Evolutionary conservation across 805 yeast genomes (phyloP).

Genomic region (Myxozyma vanderwaltii): DNA sequence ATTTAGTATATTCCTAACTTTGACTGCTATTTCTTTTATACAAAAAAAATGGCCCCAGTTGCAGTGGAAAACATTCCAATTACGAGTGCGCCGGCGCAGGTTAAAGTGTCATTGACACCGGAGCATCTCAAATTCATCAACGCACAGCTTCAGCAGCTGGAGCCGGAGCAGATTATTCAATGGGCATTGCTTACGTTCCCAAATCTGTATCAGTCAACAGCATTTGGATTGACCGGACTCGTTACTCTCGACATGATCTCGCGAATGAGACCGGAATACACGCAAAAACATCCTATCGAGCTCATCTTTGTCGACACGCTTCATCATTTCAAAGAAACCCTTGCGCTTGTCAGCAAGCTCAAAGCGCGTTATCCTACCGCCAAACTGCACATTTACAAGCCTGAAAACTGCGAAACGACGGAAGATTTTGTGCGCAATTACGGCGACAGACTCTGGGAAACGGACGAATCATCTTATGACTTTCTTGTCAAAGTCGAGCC

Average conservation of each 20-base stretch:
- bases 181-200: conserved; percentile 90
- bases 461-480: conserved; percentile 78
- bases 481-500: conserved; percentile 92
- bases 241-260: conserved; percentile 83
- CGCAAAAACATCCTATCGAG: conserved; percentile 54
- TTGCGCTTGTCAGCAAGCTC: conserved; percentile 66
- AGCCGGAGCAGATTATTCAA: conserved; percentile 71
- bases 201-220: conserved; percentile 83
- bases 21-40: not conserved
- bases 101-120: conserved; percentile 45
- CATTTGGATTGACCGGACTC: conserved; percentile 90
- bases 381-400: conserved; percentile 66
- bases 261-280: conserved; percentile 46
- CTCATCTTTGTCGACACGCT: conserved; percentile 86
- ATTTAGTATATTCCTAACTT: too few relatives aligned
- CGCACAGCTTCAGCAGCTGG: conserved; percentile 52
- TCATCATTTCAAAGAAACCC: conserved; percentile 93
- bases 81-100: not conserved
- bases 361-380: conserved; percentile 56
- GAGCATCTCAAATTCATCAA: conserved; percentile 70
- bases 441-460: conserved; percentile 83
- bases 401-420: conserved; percentile 58
- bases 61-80: conserved; percentile 6
- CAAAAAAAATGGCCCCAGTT: conserved; percentile 23
- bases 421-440: conserved; percentile 63